phyloP scores from a whole-genome alignment of 225 moss, liverwort and hornwort species.

The Sphagnum contortum region DNA sequence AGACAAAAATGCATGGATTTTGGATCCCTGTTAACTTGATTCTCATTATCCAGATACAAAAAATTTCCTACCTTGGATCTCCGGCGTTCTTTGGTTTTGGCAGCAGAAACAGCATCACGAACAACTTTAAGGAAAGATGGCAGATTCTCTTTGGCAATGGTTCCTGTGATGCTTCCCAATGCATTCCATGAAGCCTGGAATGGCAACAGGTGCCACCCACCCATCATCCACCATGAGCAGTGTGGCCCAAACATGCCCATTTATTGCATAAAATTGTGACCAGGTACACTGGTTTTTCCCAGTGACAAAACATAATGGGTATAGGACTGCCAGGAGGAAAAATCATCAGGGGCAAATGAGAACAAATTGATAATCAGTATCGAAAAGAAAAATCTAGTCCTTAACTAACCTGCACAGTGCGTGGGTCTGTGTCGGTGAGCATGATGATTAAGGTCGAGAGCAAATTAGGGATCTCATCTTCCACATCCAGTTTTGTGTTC shows the following conservation, averaged over 20 bases:
- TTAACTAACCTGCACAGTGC: slow-evolving; percentile 62
- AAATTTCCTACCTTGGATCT: slow-evolving; percentile 66
- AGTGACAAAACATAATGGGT: no score
- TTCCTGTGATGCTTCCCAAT: slow-evolving; percentile 67
- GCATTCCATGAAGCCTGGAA: slow-evolving; percentile 92
- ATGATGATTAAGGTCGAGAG: slow-evolving; percentile 85
- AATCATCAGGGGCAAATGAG: no score
- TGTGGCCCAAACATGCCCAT: no score
- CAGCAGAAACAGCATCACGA: slow-evolving; percentile 95
- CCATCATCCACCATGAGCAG: no score
- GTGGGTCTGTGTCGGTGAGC: slow-evolving; percentile 84
- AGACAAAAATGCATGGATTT: no score
- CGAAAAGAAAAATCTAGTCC: not conserved
- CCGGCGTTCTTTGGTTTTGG: slow-evolving; percentile 93
- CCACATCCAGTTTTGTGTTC: slow-evolving; percentile 60
- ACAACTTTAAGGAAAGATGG: slow-evolving; percentile 75
- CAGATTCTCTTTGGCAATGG: slow-evolving; percentile 64
- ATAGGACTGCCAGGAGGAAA: no score
- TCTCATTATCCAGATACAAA: not conserved
- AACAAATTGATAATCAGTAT: no score
- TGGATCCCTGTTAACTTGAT: no score
- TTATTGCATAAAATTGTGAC: no score
- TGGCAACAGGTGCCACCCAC: not conserved
- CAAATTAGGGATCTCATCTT: slow-evolving; percentile 80
- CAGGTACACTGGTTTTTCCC: no score